phyloP scores from a whole-genome alignment of 2,329 filamentous ascomycete species.

The Cephalotrichum gorgonifer region DNA sequence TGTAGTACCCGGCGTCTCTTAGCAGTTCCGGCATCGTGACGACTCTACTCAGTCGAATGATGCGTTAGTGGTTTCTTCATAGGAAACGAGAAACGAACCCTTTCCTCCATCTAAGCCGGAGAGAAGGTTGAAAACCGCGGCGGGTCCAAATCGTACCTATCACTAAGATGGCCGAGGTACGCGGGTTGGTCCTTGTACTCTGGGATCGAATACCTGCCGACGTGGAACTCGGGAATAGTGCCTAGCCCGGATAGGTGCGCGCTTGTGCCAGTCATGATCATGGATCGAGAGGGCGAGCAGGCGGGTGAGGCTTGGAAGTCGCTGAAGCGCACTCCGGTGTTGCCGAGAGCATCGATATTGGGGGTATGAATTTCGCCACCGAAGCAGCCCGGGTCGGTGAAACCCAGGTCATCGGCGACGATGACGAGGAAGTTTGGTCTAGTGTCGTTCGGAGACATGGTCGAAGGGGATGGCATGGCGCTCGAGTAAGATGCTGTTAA shows the following conservation, averaged over 20 bases:
- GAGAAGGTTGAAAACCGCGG: constrained; percentile 29
- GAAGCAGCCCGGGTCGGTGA: constrained; percentile 18
- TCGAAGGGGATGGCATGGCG: background rate
- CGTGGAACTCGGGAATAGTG: constrained; percentile 3
- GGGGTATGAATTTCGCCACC: constrained; percentile 22
- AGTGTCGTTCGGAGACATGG: background rate
- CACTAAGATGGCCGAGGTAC: background rate
- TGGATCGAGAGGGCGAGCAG: constrained; percentile 53
- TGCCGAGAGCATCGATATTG: constrained; percentile 16
- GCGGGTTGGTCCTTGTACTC: constrained; percentile 1
- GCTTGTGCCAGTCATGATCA: constrained; percentile 45
- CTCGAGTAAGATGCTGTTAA: background rate
- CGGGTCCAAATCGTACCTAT: background rate
- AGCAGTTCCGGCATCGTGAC: constrained; percentile 43
- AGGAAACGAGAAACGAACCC: too few species aligned
- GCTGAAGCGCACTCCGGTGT: constrained; percentile 44
- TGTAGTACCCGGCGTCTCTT: constrained; percentile 44
- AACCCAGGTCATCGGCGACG: constrained; percentile 23
- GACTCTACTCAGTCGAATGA: constrained; percentile 39
- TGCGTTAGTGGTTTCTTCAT: constrained; percentile 26
- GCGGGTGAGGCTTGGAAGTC: constrained; percentile 56
- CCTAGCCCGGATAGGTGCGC: constrained; percentile 10
- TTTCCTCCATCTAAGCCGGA: too few species aligned
- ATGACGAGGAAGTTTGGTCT: constrained; percentile 22
- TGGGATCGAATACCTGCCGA: constrained; percentile 7